Conservation (phyloP, 495 filamentous ascomycete species). For the Corynascus novoguineensis region DNA sequence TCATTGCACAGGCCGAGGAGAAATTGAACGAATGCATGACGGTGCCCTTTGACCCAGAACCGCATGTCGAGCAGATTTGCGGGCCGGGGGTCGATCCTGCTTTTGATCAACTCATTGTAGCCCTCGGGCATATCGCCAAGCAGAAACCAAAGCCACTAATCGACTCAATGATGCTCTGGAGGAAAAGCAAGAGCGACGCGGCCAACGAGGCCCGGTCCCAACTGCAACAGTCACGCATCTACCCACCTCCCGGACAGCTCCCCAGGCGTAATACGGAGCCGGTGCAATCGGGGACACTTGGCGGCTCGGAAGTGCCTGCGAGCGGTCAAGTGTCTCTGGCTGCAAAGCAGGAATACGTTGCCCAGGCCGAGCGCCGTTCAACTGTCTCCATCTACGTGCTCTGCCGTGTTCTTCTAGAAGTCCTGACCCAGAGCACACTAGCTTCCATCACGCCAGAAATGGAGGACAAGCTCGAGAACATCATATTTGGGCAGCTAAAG, state of each 20-base stretch:
- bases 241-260: slow-evolving; percentile 28
- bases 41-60: slow-evolving; percentile 65
- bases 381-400: slow-evolving; percentile 92
- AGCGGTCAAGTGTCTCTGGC: slow-evolving; percentile 40
- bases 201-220: slow-evolving; percentile 56
- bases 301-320: slow-evolving; percentile 9
- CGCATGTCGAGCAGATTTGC: slow-evolving; percentile 79
- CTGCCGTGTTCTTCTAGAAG: slow-evolving; percentile 88
- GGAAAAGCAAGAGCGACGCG: slow-evolving; percentile 88
- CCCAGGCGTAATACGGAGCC: slow-evolving; percentile 48
- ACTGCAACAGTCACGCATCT: slow-evolving; percentile 54
- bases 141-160: slow-evolving; percentile 94
- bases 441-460: slow-evolving; percentile 77
- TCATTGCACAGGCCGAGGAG: slow-evolving; percentile 81
- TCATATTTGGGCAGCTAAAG: slow-evolving; percentile 89
- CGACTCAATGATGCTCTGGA: slow-evolving; percentile 95
- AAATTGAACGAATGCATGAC: slow-evolving; percentile 83
- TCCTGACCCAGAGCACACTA: slow-evolving; percentile 82
- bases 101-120: slow-evolving; percentile 94
- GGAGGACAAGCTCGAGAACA: slow-evolving; percentile 83
- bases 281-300: slow-evolving; percentile 28
- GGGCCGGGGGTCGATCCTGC: slow-evolving; percentile 79
- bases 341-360: slow-evolving; percentile 60
- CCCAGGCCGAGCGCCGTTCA: slow-evolving; percentile 76
- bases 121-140: slow-evolving; percentile 86